These are phyloP conservation scores for Saccharomycopsis sp. DNA, from an alignment of 805 yeast species.

Conservation along the genomic window DNA sequence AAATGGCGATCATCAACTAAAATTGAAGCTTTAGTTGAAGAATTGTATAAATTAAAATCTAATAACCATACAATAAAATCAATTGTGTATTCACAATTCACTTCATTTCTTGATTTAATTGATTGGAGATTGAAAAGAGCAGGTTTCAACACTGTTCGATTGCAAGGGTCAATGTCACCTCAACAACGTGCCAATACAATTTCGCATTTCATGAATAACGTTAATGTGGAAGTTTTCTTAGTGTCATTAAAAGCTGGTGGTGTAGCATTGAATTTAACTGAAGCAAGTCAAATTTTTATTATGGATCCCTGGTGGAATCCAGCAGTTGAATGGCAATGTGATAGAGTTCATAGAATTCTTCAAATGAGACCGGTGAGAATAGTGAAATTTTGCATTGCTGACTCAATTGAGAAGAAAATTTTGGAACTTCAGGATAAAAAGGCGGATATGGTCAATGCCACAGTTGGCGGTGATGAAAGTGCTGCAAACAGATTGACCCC, in stretches of 20 bases:
- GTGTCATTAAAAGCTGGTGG: conserved; percentile 98
- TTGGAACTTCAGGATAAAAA: conserved; percentile 95
- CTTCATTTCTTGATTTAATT: conserved; percentile 90
- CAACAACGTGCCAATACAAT: conserved; percentile 89
- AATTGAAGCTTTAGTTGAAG: conserved; percentile 94
- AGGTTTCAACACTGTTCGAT: conserved; percentile 88
- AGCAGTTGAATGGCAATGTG: conserved; percentile 96
- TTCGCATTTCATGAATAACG: conserved; percentile 84
- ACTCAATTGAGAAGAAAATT: conserved; percentile 92
- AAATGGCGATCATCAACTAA: conserved; percentile 94
- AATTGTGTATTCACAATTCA: conserved; percentile 95
- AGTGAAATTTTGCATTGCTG: conserved; percentile 90
- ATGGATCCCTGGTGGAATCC: conserved; percentile 99
- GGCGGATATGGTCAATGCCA: conserved; percentile 97
- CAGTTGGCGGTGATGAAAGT: conserved; percentile 85
- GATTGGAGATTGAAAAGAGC: conserved; percentile 95
- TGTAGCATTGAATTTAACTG: conserved; percentile 92
- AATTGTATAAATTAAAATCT: conserved; percentile 76
- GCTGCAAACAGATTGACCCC: conserved; percentile 88
- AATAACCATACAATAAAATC: conserved; percentile 87
- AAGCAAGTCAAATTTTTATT: conserved; percentile 92
- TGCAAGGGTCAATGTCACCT: conserved; percentile 97
- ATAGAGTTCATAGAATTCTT: conserved; percentile 95
- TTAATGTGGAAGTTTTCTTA: conserved; percentile 85
- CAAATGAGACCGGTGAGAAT: conserved; percentile 92